A percentile compares a stretch with the other conserved stretches of the same genome.
These are phyloP conservation scores for Boletus edulis DNA, from an alignment of 768 basidiomycete genomes.

Conservation along the genomic window DNA sequence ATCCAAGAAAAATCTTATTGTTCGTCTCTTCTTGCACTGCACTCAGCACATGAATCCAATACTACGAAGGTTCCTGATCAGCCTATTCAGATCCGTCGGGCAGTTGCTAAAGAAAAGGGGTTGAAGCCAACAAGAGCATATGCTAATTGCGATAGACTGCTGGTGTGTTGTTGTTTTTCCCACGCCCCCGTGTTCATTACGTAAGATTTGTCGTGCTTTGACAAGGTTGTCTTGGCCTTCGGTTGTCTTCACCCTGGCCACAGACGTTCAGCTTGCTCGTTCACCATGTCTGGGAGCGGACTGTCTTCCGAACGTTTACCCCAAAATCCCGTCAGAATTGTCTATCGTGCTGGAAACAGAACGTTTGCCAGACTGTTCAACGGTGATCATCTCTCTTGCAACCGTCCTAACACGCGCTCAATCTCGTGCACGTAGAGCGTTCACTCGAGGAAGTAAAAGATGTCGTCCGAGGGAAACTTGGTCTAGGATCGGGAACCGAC, in stretches of 20 bases:
- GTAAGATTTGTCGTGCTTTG: not conserved
- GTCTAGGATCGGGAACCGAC: constrained; percentile 37
- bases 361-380: constrained; percentile 43
- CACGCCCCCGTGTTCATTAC: not conserved
- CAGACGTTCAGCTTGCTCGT: not conserved
- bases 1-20: no score
- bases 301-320: not conserved
- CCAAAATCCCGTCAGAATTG: constrained; percentile 27
- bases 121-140: no score
- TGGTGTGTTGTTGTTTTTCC: no score
- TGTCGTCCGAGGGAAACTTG: constrained; percentile 62
- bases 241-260: not conserved
- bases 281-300: constrained; percentile 10
- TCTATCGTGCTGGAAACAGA: constrained; percentile 35
- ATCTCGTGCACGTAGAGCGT: constrained; percentile 42
- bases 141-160: no score
- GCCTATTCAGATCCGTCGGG: no score
- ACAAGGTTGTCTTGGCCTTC: no score
- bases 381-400: constrained; percentile 26
- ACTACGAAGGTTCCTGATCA: no score
- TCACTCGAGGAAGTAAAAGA: constrained; percentile 57
- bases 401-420: constrained; percentile 1
- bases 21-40: no score
- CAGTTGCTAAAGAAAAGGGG: no score
- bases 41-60: no score